These are phyloP conservation scores for Talaromyces amestolkiae DNA, from an alignment of 2,329 filamentous ascomycete species.

Conservation along the genomic window DNA sequence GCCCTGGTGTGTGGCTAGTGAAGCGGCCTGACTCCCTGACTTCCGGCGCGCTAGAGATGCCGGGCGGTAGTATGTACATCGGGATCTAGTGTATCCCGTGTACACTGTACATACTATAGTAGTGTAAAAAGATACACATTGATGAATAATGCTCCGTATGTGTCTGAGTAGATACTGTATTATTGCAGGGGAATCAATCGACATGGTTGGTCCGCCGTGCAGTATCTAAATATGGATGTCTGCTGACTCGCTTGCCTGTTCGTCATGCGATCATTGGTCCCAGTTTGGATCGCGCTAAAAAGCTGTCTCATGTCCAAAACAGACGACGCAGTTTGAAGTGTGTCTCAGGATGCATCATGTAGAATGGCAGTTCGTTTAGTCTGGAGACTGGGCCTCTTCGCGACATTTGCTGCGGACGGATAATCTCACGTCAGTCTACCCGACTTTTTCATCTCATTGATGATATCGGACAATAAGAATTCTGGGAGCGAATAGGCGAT, in stretches of 20 bases:
- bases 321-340: not conserved
- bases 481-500: not conserved
- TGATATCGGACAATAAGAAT: not conserved
- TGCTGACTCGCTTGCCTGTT: slow-evolving; percentile 9
- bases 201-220: not conserved
- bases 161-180: not conserved
- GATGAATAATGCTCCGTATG: not conserved
- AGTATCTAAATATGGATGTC: not conserved
- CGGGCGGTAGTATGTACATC: not conserved
- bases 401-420: not conserved
- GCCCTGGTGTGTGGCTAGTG: slow-evolving; percentile 2
- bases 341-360: not conserved
- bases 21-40: slow-evolving; percentile 6
- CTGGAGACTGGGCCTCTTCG: not conserved
- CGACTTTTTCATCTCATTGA: not conserved
- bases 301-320: not conserved
- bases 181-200: not conserved
- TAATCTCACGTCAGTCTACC: not conserved
- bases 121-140: not conserved
- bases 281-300: not conserved
- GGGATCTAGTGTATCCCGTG: not conserved
- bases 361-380: not conserved
- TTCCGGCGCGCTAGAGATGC: not conserved
- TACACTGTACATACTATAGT: not conserved
- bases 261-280: slow-evolving; percentile 14